phyloP scores from a whole-genome alignment of 75 land plant species.

The Pinus tabuliformis region DNA sequence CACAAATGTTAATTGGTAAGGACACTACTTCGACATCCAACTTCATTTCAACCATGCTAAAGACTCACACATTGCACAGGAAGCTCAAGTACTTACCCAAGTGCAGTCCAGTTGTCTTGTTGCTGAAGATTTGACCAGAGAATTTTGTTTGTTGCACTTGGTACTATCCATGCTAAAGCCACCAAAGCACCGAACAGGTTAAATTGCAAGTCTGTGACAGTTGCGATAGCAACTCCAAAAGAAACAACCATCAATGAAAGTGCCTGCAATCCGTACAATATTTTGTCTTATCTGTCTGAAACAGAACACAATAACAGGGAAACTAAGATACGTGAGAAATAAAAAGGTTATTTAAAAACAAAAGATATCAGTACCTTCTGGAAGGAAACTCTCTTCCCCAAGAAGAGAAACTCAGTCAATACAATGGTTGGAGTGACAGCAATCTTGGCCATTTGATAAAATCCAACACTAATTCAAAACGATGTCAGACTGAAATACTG shows the following conservation, averaged over 20 bases:
- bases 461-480: constrained; percentile 26
- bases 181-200: constrained; percentile 66
- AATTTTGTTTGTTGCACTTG: constrained; percentile 75
- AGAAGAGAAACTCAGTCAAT: constrained; percentile 50
- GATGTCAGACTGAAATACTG: neutral
- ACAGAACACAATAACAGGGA: neutral
- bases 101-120: constrained; percentile 68
- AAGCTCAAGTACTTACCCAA: constrained; percentile 40
- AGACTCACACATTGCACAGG: neutral
- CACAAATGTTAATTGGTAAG: neutral
- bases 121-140: constrained; percentile 75
- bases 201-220: constrained; percentile 69
- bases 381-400: constrained; percentile 44
- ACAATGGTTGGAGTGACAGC: constrained; percentile 64
- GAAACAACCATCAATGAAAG: constrained; percentile 54
- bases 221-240: constrained; percentile 70
- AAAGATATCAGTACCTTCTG: constrained; percentile 39
- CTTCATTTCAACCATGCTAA: neutral
- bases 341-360: neutral
- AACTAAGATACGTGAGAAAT: too few species aligned
- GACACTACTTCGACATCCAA: neutral
- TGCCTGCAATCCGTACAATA: constrained; percentile 28
- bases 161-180: constrained; percentile 67
- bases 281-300: neutral
- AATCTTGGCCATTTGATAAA: constrained; percentile 45